phyloP scores from a whole-genome alignment of 495 filamentous ascomycete genomes.

The Talaromyces proteolyticus region DNA sequence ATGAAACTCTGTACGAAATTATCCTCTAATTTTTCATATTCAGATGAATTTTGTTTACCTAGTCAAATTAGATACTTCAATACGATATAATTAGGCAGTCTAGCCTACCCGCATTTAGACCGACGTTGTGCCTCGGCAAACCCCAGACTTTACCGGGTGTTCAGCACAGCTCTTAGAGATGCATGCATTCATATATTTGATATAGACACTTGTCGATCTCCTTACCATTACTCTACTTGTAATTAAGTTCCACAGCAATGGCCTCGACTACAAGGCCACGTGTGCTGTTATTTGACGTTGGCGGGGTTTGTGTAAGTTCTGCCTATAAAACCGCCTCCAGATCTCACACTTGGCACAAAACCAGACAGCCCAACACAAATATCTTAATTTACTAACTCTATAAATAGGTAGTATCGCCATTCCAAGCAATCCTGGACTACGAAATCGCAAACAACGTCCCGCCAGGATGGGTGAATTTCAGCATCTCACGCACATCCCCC shows the following conservation, averaged over 20 bases:
- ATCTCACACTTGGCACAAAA: neutral
- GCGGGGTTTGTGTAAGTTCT: slow-evolving; percentile 85
- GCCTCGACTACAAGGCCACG: slow-evolving; percentile 48
- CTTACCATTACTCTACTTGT: no score
- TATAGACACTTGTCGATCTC: no score
- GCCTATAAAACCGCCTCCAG: no score
- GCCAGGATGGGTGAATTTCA: slow-evolving; percentile 83
- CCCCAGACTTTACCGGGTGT: neutral
- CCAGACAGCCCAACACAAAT: neutral
- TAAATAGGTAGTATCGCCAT: slow-evolving; percentile 76
- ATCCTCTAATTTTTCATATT: no score
- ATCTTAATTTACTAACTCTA: neutral
- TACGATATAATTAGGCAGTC: no score
- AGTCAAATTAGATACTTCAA: no score
- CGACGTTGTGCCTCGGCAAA: neutral
- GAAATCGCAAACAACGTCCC: slow-evolving; percentile 71
- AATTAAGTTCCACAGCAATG: slow-evolving; percentile 21
- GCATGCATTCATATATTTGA: no score
- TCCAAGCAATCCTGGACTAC: slow-evolving; percentile 88
- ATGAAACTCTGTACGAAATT: no score
- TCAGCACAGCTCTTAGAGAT: no score
- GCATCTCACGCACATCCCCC: slow-evolving; percentile 73
- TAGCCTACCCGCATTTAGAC: no score
- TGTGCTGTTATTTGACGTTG: slow-evolving; percentile 91
- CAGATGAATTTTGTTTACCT: no score